Evolutionary conservation across 768 basidiomycete genomes (phyloP).

Genomic region (Boletus sp.): DNA sequence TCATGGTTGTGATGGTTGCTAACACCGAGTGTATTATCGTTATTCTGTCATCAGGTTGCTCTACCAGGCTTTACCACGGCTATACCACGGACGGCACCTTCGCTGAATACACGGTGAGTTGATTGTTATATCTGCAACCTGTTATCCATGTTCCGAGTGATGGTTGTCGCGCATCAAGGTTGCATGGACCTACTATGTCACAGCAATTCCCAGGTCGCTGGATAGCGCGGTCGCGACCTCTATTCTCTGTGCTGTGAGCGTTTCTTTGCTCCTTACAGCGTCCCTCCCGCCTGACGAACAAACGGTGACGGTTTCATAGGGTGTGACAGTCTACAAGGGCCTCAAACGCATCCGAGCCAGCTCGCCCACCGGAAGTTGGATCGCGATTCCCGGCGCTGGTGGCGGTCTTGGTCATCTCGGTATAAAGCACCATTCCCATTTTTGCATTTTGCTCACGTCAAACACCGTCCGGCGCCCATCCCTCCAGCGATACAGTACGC

Average conservation of each 20-base stretch:
- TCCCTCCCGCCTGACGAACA: background rate
- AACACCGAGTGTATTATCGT: background rate
- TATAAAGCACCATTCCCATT: background rate
- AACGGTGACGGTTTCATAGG: constrained; percentile 11
- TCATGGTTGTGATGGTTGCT: background rate
- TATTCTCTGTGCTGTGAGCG: constrained; percentile 41
- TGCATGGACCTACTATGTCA: constrained; percentile 39
- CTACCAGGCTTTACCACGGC: constrained; percentile 22
- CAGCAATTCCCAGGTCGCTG: constrained; percentile 43
- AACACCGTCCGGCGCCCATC: too few relatives aligned
- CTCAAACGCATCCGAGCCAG: constrained; percentile 35
- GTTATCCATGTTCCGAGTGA: background rate
- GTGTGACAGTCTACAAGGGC: constrained; percentile 47
- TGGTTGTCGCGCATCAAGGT: constrained; percentile 18
- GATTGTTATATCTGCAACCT: background rate
- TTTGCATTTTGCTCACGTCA: background rate
- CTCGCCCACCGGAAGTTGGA: constrained; percentile 36
- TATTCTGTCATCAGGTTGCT: constrained; percentile 14
- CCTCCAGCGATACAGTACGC: constrained; percentile 46
- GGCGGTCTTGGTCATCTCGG: constrained; percentile 45
- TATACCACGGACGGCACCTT: constrained; percentile 47
- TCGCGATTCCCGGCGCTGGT: constrained; percentile 41
- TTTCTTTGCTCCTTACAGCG: background rate
- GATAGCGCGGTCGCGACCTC: constrained; percentile 41
- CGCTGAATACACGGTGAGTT: constrained; percentile 36